Percentiles rank a stretch among this genome's conserved stretches.
phyloP scores from a whole-genome alignment of 352 stramenopile species.

The Pythium dissimile region DNA sequence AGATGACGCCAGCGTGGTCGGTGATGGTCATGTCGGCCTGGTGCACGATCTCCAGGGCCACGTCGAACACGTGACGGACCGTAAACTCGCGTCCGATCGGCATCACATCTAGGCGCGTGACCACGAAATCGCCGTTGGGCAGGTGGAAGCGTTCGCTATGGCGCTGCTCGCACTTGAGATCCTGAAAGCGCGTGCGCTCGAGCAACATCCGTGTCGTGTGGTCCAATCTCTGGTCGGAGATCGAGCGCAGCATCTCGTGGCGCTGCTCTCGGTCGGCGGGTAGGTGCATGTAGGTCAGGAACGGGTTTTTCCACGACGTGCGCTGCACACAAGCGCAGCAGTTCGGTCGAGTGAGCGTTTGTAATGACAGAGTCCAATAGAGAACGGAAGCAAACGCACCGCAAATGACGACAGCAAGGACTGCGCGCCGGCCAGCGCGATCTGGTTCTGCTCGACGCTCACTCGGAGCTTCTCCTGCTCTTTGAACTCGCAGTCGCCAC shows the following conservation, averaged over 20 bases:
- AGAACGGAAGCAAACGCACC: too few species aligned
- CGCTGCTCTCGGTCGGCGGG: background rate
- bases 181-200: background rate
- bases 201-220: background rate
- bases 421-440: background rate
- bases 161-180: background rate
- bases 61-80: background rate
- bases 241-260: background rate
- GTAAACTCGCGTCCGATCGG: background rate
- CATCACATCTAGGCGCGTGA: background rate
- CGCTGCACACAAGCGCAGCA: background rate
- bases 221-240: background rate
- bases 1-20: background rate
- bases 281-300: background rate
- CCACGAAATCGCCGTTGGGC: background rate
- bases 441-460: background rate
- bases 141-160: background rate
- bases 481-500: background rate
- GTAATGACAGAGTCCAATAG: too few species aligned
- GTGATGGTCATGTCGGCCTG: background rate
- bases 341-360: too few species aligned
- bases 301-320: background rate
- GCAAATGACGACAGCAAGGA: background rate
- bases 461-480: background rate
- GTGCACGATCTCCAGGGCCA: background rate